A percentile compares a stretch with the other conserved stretches of the same genome.
These are phyloP conservation scores for Penicillium canescens DNA, from an alignment of 495 filamentous ascomycete genomes.

Conservation along the genomic window DNA sequence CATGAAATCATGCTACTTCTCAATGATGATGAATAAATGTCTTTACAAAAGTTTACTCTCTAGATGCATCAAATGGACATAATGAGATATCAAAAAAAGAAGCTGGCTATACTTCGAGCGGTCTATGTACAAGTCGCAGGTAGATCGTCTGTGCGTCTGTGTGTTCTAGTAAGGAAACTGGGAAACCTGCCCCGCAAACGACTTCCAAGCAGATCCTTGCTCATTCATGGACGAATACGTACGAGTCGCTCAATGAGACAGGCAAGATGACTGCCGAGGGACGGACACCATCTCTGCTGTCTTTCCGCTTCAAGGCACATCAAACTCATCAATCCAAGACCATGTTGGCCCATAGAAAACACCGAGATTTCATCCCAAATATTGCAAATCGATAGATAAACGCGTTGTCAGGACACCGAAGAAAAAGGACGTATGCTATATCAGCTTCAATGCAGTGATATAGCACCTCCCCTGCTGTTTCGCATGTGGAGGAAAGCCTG, in stretches of 20 bases:
- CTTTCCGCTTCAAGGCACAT: constrained; percentile 16
- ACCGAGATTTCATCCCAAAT: constrained; percentile 21
- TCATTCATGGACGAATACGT: constrained; percentile 9
- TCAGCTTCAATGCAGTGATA: constrained; percentile 61
- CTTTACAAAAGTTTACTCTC: constrained; percentile 13
- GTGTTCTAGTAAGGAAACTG: constrained; percentile 12
- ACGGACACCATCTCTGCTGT: background rate
- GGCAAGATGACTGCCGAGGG: background rate
- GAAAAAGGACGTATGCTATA: constrained; percentile 9
- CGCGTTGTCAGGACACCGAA: constrained; percentile 17
- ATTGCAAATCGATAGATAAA: constrained; percentile 21
- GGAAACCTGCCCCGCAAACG: constrained; percentile 25
- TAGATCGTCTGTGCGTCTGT: constrained; percentile 9
- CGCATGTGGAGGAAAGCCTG: constrained; percentile 80
- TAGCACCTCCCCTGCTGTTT: constrained; percentile 76
- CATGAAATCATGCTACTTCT: constrained; percentile 3
- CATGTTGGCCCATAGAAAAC: constrained; percentile 16
- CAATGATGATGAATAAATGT: constrained; percentile 27
- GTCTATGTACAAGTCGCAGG: constrained; percentile 30
- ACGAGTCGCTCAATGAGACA: background rate
- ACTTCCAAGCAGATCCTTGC: constrained; percentile 11
- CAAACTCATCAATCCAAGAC: constrained; percentile 7
- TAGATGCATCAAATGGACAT: constrained; percentile 2
- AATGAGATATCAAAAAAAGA: constrained; percentile 12
- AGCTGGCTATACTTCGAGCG: constrained; percentile 16